A percentile compares a stretch with the other conserved stretches of the same genome.
Evolutionary conservation across 345 rosid species (phyloP).

Genomic region (Citrus unshiu): DNA sequence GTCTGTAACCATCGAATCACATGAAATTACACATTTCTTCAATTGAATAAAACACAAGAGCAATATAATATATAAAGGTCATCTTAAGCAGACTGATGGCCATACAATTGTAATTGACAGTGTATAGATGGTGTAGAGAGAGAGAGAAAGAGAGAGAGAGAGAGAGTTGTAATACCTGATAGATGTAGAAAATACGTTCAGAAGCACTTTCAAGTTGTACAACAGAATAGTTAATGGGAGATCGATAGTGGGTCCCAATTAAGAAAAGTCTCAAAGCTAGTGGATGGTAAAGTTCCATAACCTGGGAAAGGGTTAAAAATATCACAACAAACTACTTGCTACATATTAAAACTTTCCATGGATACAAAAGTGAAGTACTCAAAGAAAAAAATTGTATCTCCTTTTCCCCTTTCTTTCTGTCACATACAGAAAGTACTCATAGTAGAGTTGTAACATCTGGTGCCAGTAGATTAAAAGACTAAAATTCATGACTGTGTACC

Average conservation of each 20-base stretch:
- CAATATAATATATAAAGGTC: background rate
- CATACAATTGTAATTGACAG: background rate
- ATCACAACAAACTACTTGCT: conserved; percentile 4
- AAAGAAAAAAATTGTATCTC: background rate
- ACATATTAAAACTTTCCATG: background rate
- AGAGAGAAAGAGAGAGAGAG: background rate
- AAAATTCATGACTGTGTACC: background rate
- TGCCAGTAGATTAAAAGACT: background rate
- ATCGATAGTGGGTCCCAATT: conserved; percentile 88
- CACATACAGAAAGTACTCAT: background rate
- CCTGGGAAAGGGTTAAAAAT: conserved; percentile 35
- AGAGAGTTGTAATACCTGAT: conserved; percentile 51
- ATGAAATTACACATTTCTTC: conserved; percentile 8
- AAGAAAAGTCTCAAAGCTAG: conserved; percentile 82
- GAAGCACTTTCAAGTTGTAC: conserved; percentile 89
- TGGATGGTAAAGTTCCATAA: conserved; percentile 79
- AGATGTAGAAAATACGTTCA: conserved; percentile 85
- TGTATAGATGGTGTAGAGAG: background rate
- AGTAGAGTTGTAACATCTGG: background rate
- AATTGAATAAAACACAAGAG: background rate
- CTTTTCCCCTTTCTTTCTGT: background rate
- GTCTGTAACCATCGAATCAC: conserved; percentile 56
- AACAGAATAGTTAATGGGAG: conserved; percentile 87
- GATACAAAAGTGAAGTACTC: background rate
- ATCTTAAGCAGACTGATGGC: background rate